A percentile compares a stretch with the other conserved stretches of the same genome.
phyloP scores from a whole-genome alignment of 495 filamentous ascomycete species.

The Hapsidospora chrysogenum region DNA sequence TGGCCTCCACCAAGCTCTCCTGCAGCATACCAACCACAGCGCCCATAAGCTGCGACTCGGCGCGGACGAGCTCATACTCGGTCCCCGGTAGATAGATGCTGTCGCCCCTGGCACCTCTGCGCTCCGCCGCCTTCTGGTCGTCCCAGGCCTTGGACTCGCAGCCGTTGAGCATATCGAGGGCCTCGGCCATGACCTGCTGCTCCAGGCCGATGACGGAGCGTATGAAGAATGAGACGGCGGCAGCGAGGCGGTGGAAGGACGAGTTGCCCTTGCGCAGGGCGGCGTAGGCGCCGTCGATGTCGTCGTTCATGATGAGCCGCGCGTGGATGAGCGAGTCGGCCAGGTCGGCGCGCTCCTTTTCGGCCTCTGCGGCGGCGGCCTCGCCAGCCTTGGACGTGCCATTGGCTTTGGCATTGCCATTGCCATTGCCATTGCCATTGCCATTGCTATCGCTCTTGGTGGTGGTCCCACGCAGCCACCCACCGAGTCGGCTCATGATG shows the following conservation, averaged over 20 bases:
- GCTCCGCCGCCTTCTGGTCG: constrained; percentile 60
- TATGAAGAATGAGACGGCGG: constrained; percentile 71
- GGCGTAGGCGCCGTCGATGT: constrained; percentile 72
- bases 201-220: constrained; percentile 82
- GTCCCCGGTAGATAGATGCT: constrained; percentile 65
- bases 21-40: constrained; percentile 81
- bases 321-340: constrained; percentile 28
- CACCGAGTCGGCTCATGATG: constrained; percentile 13
- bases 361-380: constrained; percentile 6
- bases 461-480: constrained; percentile 14
- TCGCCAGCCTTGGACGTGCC: constrained; percentile 9
- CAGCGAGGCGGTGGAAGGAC: constrained; percentile 82
- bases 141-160: constrained; percentile 67
- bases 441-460: constrained; percentile 7
- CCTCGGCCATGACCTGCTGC: constrained; percentile 83
- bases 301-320: constrained; percentile 74
- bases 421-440: no score
- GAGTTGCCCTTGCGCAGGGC: constrained; percentile 54
- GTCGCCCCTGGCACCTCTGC: constrained; percentile 18
- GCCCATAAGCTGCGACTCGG: constrained; percentile 74
- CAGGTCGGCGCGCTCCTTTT: constrained; percentile 20
- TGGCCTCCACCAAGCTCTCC: constrained; percentile 80
- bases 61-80: constrained; percentile 61
- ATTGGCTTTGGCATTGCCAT: no score
- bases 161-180: constrained; percentile 52